Base-by-base conservation (phyloP, 768 basidiomycete genomes). In the Polyporus arcularius region DNA sequence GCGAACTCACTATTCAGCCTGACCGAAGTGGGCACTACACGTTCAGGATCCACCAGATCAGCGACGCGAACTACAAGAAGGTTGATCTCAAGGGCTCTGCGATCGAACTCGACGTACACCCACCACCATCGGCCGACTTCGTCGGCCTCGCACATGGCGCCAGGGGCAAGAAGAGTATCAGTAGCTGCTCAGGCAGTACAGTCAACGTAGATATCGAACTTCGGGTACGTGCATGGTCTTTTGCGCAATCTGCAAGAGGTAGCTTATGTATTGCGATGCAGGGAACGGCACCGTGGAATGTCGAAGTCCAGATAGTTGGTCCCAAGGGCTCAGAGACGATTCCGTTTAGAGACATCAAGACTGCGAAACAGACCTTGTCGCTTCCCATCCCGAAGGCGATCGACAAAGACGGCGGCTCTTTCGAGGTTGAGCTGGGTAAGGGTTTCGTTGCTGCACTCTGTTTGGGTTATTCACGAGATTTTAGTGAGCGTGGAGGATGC, bases 211-310 rank as follows among this genome's bases (percentile, higher is more conserved):
- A 90, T 60, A 84, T 98, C 21, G 89, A 93, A 47, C 83, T 98
- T 50, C 82, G 83, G 71, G 94, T 94, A 62, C 64, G 80, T 72
- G 63, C 57, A 15, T 53, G 26, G 12, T 26, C 31, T n/a, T 15
- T 11, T 21, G 7, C 2, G 14, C 32, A 40, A 26, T 26, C 21
- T 11, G 15, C 42, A 31, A 35, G n/a, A 2, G 4, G 32, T 35
- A 16, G 38, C 18, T 47, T 6, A 21, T 14, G 16, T 8, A 18
- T 53, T 14, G 6, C 7, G 38, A 28, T 32, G 14, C 53, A 95
- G 90, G 97, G 97, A 51, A 90, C 87, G 4, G 85, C 91, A 4
- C 96, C 97, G 2, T 96, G 96, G 90, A 91, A 85, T 67, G 70
- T 98, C 31, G 90, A 91, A 49, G 76, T 96, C 26, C 90, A 94